These are phyloP conservation scores for Floccularia luteovirens DNA, from an alignment of 768 basidiomycete species.

Conservation along the genomic window DNA sequence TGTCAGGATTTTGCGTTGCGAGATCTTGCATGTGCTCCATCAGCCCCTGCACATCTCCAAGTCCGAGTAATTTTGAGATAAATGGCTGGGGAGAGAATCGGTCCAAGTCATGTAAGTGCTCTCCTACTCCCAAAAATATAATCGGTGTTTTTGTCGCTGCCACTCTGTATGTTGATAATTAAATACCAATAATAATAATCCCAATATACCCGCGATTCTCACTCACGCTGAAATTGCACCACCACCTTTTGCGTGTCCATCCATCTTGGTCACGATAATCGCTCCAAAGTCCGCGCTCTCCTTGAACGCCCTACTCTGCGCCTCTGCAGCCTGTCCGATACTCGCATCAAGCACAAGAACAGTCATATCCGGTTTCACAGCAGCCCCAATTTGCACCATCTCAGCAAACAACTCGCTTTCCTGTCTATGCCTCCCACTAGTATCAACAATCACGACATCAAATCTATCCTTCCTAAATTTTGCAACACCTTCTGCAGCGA, in stretches of 20 bases:
- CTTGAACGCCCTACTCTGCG: conserved; percentile 95
- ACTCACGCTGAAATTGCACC: conserved; percentile 98
- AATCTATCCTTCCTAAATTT: conserved; percentile 99
- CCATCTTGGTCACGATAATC: conserved; percentile 99
- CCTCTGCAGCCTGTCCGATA: conserved; percentile 97
- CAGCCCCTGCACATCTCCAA: conserved; percentile 94
- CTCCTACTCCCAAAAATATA: conserved; percentile 96
- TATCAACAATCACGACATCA: conserved; percentile 98
- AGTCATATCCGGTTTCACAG: conserved; percentile 95
- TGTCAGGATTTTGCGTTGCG: conserved; percentile 88
- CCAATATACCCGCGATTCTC: too few species aligned
- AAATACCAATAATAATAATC: background rate
- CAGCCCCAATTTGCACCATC: conserved; percentile 94
- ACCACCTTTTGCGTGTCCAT: conserved; percentile 98
- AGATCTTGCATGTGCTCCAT: conserved; percentile 99
- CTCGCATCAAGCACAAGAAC: conserved; percentile 94
- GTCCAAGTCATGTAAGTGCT: conserved; percentile 96
- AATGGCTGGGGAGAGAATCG: conserved; percentile 95
- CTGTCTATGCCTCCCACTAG: conserved; percentile 94
- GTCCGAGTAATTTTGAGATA: conserved; percentile 90
- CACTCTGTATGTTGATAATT: conserved; percentile 45
- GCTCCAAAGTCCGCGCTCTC: conserved; percentile 97
- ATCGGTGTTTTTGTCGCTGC: conserved; percentile 99
- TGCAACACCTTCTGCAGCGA: conserved; percentile 88
- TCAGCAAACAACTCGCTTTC: conserved; percentile 95